Evolutionary conservation across 73 alveolate genomes (phyloP), one percentile per base, ranked within the genome.

Genomic region (Stentor coeruleus): DNA sequence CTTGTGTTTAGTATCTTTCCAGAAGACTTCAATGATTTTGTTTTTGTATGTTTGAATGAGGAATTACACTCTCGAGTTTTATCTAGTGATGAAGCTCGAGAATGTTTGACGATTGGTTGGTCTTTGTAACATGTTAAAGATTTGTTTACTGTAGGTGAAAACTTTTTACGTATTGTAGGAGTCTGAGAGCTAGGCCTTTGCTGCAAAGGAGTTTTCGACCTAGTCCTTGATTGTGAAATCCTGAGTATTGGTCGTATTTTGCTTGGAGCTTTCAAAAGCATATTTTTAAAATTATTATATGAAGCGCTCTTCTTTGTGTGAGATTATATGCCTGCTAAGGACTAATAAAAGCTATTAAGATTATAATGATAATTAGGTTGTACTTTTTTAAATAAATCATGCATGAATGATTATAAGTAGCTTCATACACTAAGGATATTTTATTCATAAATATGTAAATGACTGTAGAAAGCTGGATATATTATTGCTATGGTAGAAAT

Each of bases 71-170:
- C 66, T 49, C 66, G 79, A 66, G 79, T 66, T 26, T 31, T 20
- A 66, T 66, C 79, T 26, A 66, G n/a, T 66, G 79, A 66, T 28
- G 79, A 31, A 40, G 40, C 37, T 66, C 79, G 79, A 66, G 37
- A 66, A 33, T 66, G 79, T 33, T 20, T 66, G 20, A 40, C 49
- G 66, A 20, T 20, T 1, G 42, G n/a, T 20, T 20, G n/a, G n/a
- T 66, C 79, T 66, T 66, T 31, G 33, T 66, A 66, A 1, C 40
- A 31, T 20, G 39, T 66, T 14, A 66, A 66, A 20, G 79, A 66
- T 33, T 66, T 66, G 37, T 66, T 66, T 33, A 33, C 39, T 20
- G 79, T 66, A 20, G 79, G 79, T 14, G 79, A 28, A 2, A 66
- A 66, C 33, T 31, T 66, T 33, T 66, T 66, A 15, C 79, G 36